Evolutionary conservation across 2,329 filamentous ascomycete genomes (phyloP).

Genomic region (Monilinia polystroma): DNA sequence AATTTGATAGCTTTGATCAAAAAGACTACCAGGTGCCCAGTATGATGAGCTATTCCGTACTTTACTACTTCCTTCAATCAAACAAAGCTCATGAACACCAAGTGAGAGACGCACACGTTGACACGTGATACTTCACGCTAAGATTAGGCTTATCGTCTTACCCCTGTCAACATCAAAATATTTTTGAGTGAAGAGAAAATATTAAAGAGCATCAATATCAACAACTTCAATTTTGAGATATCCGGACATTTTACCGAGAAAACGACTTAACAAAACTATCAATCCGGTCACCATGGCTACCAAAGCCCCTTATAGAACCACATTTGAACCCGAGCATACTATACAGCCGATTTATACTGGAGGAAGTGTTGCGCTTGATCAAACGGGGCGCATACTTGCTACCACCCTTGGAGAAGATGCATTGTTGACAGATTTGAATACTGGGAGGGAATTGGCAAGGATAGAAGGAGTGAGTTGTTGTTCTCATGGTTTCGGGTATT

Average conservation of each 20-base stretch:
- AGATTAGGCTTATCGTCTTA: slow-evolving; percentile 31
- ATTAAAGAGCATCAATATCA: not conserved
- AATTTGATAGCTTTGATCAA: not conserved
- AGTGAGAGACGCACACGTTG: not conserved
- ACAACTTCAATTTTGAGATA: slow-evolving; percentile 5
- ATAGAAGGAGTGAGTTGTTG: slow-evolving; percentile 65
- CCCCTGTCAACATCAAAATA: slow-evolving; percentile 27
- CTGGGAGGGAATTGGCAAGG: slow-evolving; percentile 75
- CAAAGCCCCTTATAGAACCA: slow-evolving; percentile 72
- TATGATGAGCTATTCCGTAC: not conserved
- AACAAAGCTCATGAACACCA: not conserved
- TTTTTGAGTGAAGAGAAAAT: slow-evolving; percentile 24
- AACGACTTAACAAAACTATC: not conserved
- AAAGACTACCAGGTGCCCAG: not conserved
- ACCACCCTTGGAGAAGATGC: slow-evolving; percentile 91
- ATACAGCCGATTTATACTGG: slow-evolving; percentile 94
- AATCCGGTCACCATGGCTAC: slow-evolving; percentile 52
- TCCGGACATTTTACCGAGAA: not conserved
- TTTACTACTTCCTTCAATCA: not conserved
- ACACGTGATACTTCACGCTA: slow-evolving; percentile 26
- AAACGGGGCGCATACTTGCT: slow-evolving; percentile 77
- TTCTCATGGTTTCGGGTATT: slow-evolving; percentile 19
- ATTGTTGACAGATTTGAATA: slow-evolving; percentile 79
- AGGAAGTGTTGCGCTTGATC: slow-evolving; percentile 80
- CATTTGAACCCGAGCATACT: slow-evolving; percentile 79